phyloP scores from a whole-genome alignment of 1,284 basidiomycete genomes.

The Tilletia setariae region DNA sequence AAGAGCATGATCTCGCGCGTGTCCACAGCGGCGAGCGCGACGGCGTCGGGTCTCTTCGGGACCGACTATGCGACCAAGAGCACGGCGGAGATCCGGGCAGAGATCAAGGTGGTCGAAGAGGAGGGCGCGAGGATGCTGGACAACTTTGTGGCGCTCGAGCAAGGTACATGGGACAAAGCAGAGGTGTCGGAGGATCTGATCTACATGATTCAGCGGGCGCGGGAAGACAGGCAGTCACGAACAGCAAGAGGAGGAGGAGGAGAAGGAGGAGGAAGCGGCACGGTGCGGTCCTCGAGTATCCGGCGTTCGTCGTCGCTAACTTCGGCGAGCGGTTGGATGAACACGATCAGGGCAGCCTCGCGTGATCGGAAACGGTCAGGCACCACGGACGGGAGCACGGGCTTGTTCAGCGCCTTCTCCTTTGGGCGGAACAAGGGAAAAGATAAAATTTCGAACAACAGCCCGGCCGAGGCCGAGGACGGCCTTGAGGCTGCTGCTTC shows the following conservation, averaged over 20 bases:
- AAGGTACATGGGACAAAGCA: slow-evolving; percentile 28
- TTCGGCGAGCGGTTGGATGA: slow-evolving; percentile 5
- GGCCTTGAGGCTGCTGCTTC: no score
- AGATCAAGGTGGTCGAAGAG: slow-evolving; percentile 37
- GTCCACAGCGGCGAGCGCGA: slow-evolving; percentile 10
- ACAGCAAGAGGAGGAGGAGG: no score
- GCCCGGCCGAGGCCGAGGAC: no score
- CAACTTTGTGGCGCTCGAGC: slow-evolving; percentile 33
- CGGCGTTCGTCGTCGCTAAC: neutral
- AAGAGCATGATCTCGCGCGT: slow-evolving; percentile 26
- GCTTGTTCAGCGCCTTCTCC: slow-evolving; percentile 12
- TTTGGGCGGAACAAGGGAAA: slow-evolving; percentile 6
- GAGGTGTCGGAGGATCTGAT: neutral
- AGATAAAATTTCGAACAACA: neutral
- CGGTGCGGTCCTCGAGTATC: neutral
- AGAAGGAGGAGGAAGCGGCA: no score
- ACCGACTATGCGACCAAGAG: slow-evolving; percentile 33
- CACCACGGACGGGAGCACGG: neutral
- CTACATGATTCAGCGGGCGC: neutral
- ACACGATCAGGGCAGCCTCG: slow-evolving; percentile 5
- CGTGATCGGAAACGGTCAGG: slow-evolving; percentile 4
- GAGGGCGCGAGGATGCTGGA: slow-evolving; percentile 37
- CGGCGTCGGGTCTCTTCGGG: slow-evolving; percentile 26
- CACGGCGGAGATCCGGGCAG: slow-evolving; percentile 38
- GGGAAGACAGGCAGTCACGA: slow-evolving; percentile 6